A percentile compares a stretch with the other conserved stretches of the same genome.
phyloP scores from a whole-genome alignment of 495 filamentous ascomycete species.

The Pseudoneurospora amorphoporcata region DNA sequence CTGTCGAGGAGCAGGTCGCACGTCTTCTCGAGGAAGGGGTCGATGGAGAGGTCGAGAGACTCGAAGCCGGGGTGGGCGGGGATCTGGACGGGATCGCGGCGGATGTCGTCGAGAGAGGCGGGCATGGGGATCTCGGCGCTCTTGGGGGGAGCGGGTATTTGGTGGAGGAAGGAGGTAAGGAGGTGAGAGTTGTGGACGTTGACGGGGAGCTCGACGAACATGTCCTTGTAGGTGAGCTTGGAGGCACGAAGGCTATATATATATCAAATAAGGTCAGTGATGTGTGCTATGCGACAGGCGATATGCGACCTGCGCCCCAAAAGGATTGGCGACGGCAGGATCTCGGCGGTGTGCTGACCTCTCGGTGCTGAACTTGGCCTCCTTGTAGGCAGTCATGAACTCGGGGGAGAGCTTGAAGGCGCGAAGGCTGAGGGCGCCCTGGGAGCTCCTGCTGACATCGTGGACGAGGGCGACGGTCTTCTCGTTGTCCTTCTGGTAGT shows the following conservation, averaged over 20 bases:
- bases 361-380: slow-evolving; percentile 93
- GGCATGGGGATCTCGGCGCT: slow-evolving; percentile 57
- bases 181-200: slow-evolving; percentile 94
- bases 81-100: slow-evolving; percentile 40
- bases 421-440: slow-evolving; percentile 79
- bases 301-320: background rate
- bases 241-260: slow-evolving; percentile 70
- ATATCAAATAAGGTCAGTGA: slow-evolving; percentile 19
- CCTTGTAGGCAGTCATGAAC: slow-evolving; percentile 90
- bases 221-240: slow-evolving; percentile 86
- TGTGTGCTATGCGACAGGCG: background rate
- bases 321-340: background rate
- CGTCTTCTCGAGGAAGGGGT: slow-evolving; percentile 98
- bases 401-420: slow-evolving; percentile 80
- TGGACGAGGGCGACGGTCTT: slow-evolving; percentile 89
- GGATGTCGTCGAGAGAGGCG: slow-evolving; percentile 63
- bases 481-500: slow-evolving; percentile 95
- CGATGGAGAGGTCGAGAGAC: slow-evolving; percentile 80
- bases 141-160: slow-evolving; percentile 52
- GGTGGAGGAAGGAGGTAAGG: slow-evolving; percentile 88
- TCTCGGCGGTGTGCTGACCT: slow-evolving; percentile 45
- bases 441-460: slow-evolving; percentile 85
- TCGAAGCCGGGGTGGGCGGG: slow-evolving; percentile 82
- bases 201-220: slow-evolving; percentile 85
- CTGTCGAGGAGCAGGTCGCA: slow-evolving; percentile 90